Base-by-base conservation (phyloP, 139 green algal genomes). In the Astrephomene gubernaculifera region DNA sequence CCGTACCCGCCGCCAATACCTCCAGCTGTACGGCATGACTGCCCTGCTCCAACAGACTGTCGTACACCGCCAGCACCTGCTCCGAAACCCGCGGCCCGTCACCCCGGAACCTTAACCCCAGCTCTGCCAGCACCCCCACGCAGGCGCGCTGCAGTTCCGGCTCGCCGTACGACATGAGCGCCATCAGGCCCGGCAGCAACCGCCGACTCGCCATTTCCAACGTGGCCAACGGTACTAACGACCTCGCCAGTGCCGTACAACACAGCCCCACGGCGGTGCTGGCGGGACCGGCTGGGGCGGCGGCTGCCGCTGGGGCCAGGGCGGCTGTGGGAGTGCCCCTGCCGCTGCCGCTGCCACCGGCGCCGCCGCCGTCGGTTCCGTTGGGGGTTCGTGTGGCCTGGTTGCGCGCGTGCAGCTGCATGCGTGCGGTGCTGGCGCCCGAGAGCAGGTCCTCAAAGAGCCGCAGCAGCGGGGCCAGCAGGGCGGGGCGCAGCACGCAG, bases 21-120 rank as follows among this genome's bases (percentile, higher is more conserved):
- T 81, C 73, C 49, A 79, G 57, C 43, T 82, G 79, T 29, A 87
- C 73, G 8, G 38, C 81, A 33, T 61, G 52, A 12, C 45, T 4
- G 43, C 70, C 81, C 52, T 78, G 69, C 41, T 90, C 87, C 35
- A 90, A 73, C 67, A 90, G 74, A 27, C 81, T 81, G 68, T 90
- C 87, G 81, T 81, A 87, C 72, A 90, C 87, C 31, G 57, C 87
- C 36, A 87, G 67, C 39, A 90, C 86, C 71, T 90, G 86, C 72
- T 90, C 86, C 33, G 41, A 84, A 31, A 90, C 79, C 44, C 85
- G 63, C 49, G 85, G 85, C 21, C 45, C 71, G 19, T 90, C 79
- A 0, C 36, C 71, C 39, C 79, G 43, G 61, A 81, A 90, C 27
- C 79, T 33, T 61, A 85, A 38, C 41, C 74, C 67, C 45, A 90